Evolutionary conservation across 2,329 filamentous ascomycete genomes (phyloP).

Genomic region (Xylaria digitata): DNA sequence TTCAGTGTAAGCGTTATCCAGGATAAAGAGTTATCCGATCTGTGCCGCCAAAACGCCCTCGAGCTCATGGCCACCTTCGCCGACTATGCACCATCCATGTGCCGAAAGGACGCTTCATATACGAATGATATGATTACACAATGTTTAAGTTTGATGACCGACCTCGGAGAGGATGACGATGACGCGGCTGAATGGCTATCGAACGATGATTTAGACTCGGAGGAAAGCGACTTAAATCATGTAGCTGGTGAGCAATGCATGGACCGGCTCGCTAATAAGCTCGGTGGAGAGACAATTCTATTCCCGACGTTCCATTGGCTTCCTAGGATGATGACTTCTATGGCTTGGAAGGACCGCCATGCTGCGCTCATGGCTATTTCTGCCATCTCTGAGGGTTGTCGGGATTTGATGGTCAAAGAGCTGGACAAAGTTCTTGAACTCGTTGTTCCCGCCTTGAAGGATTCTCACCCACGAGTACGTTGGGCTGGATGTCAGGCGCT

Average conservation of each 20-base stretch:
- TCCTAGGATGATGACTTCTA: conserved; percentile 95
- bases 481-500: conserved; percentile 98
- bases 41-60: conserved; percentile 91
- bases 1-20: conserved; percentile 95
- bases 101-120: conserved; percentile 91
- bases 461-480: conserved; percentile 91
- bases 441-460: conserved; percentile 90
- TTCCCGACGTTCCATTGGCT: conserved; percentile 97
- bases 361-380: conserved; percentile 99
- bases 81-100: conserved; percentile 93
- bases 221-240: conserved; percentile 97
- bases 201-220: conserved; percentile 92
- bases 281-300: conserved; percentile 91
- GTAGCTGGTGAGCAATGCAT: conserved; percentile 98
- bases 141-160: conserved; percentile 97
- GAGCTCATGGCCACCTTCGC: conserved; percentile 99
- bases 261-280: conserved; percentile 96
- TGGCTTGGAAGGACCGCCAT: conserved; percentile 93
- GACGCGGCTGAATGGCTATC: conserved; percentile 94
- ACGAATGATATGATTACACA: conserved; percentile 98
- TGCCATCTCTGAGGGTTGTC: conserved; percentile 96
- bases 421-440: conserved; percentile 93
- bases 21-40: conserved; percentile 92
- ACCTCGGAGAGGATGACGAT: conserved; percentile 93
- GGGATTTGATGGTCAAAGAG: conserved; percentile 94